Evolutionary conservation across 2,329 filamentous ascomycete species (phyloP).

Genomic region (Penicillium sp.): DNA sequence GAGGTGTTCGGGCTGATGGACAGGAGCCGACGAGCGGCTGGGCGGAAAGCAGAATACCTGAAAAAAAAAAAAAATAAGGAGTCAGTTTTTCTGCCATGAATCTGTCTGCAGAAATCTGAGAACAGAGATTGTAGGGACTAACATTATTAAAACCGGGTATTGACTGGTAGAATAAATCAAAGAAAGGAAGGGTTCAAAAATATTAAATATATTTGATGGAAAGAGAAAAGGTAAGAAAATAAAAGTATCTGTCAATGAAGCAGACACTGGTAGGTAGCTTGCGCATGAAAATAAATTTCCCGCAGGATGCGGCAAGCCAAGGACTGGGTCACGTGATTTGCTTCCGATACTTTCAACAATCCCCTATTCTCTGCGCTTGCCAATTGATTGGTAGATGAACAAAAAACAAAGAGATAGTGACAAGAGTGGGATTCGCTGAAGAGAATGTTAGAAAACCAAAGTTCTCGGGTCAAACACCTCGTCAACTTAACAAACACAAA

Average conservation of each 20-base stretch:
- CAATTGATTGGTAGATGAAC: no score
- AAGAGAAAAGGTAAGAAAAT: background rate
- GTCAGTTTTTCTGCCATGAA: background rate
- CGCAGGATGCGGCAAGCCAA: background rate
- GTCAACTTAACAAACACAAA: background rate
- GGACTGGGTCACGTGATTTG: background rate
- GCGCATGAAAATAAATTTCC: background rate
- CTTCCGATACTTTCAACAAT: no score
- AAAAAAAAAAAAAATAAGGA: background rate
- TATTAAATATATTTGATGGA: background rate
- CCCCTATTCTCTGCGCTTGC: no score
- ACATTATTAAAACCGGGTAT: background rate
- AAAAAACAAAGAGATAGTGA: no score
- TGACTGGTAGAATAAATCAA: background rate
- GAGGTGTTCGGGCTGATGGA: constrained; percentile 42
- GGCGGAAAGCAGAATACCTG: constrained; percentile 56
- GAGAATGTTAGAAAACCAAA: no score
- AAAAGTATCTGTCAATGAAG: background rate
- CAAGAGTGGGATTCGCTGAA: no score
- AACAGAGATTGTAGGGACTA: background rate
- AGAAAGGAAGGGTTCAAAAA: background rate
- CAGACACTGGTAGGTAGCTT: background rate
- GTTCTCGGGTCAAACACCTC: no score
- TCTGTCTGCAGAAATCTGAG: background rate
- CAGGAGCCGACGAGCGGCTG: constrained; percentile 54